Conservation (phyloP, 78 protist species). For the Polysphondylium violaceum region DNA sequence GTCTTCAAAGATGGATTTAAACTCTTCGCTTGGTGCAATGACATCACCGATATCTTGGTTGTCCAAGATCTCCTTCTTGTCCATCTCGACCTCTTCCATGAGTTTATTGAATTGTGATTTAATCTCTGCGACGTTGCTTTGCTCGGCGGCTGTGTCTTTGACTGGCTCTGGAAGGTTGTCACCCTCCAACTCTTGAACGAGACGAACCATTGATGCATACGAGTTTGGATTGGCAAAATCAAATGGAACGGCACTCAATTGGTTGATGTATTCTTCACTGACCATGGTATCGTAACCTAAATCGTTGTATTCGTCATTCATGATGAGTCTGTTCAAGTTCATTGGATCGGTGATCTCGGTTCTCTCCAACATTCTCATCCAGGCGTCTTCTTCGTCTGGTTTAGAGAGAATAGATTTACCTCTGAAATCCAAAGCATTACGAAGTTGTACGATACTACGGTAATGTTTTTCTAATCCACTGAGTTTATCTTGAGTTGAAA, state of each 20-base stretch:
- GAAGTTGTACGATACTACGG: constrained; percentile 33
- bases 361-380: constrained; percentile 61
- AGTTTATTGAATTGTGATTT: neutral
- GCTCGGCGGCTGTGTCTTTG: neutral
- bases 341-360: constrained; percentile 44
- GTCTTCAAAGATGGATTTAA: neutral
- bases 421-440: constrained; percentile 47
- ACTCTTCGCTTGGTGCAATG: no score
- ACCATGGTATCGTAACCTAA: constrained; percentile 19
- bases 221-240: constrained; percentile 62
- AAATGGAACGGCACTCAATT: constrained; percentile 23
- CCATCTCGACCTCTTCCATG: neutral
- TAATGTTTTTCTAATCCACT: constrained; percentile 41
- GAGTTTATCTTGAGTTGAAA: neutral
- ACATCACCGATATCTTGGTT: no score
- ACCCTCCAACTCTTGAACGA: neutral
- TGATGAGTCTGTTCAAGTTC: constrained; percentile 10
- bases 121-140: neutral
- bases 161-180: neutral
- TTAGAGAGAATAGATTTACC: constrained; percentile 3
- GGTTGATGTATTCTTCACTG: constrained; percentile 28
- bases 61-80: neutral
- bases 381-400: constrained; percentile 45
- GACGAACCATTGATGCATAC: constrained; percentile 16
- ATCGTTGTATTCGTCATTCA: constrained; percentile 66